These are phyloP conservation scores for Citrus sp. DNA, from an alignment of 345 rosid species.

Conservation along the genomic window DNA sequence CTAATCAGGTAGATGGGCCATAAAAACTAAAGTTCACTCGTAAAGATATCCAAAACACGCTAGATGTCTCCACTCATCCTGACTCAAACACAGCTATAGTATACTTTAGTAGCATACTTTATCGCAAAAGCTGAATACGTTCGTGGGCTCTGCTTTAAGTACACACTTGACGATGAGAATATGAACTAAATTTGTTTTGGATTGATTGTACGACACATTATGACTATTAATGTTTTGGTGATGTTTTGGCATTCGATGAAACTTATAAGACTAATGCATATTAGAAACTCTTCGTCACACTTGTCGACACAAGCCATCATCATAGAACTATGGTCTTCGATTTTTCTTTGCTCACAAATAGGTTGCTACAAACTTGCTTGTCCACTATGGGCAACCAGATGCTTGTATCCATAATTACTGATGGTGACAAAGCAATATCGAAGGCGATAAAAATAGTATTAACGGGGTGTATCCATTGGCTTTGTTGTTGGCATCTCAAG, in stretches of 20 bases:
- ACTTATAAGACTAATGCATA: not conserved
- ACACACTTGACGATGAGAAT: not conserved
- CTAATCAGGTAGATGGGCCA: accelerated
- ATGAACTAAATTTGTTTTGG: not conserved
- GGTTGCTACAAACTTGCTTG: too few species aligned
- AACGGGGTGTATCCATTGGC: too few species aligned
- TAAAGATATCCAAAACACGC: too few species aligned
- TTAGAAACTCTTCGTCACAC: accelerated
- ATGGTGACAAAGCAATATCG: too few species aligned
- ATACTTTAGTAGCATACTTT: not conserved
- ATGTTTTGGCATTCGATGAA: not conserved
- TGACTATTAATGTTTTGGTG: not conserved
- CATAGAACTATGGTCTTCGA: too few species aligned
- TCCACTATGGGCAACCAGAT: too few species aligned
- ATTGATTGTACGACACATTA: not conserved
- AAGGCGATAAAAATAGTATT: too few species aligned
- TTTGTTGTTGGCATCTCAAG: too few species aligned
- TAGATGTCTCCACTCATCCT: not conserved
- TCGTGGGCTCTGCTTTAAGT: not conserved
- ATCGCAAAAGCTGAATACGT: not conserved
- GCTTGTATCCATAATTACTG: too few species aligned
- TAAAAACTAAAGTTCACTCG: too few species aligned
- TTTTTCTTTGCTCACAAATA: too few species aligned
- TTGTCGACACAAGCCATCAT: too few species aligned
- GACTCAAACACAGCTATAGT: not conserved